Evolutionary conservation across 163 green algal species (phyloP).

Genomic region (Scenedesmus sp.): DNA sequence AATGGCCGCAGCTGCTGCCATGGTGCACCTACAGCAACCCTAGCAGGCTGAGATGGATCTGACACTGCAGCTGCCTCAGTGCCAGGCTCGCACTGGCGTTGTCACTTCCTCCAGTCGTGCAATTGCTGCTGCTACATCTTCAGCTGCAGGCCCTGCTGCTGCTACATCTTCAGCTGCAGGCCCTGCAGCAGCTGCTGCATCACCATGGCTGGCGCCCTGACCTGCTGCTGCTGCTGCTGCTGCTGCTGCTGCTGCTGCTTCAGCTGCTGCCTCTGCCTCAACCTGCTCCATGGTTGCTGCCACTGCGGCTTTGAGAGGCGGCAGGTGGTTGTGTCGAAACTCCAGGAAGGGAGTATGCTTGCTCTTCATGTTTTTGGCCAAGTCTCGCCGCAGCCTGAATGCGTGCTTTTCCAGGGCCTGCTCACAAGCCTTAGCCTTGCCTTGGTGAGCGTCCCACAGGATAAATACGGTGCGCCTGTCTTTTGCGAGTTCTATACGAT

Average conservation of each 20-base stretch:
- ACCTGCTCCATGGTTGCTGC: slow-evolving; percentile 30
- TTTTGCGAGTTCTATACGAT: slow-evolving; percentile 19
- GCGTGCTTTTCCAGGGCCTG: slow-evolving; percentile 34
- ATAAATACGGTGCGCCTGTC: slow-evolving; percentile 39
- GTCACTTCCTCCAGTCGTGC: not conserved
- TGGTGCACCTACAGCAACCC: not conserved
- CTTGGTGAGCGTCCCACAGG: slow-evolving; percentile 39
- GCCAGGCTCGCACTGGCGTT: not conserved
- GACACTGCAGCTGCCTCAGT: not conserved
- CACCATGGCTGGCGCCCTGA: not conserved
- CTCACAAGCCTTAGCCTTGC: not conserved
- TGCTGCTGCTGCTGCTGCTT: slow-evolving; percentile 6
- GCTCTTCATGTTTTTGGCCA: slow-evolving; percentile 31
- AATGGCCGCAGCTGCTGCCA: not conserved
- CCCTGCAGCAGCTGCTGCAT: not conserved
- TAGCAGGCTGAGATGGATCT: not conserved
- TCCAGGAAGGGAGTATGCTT: slow-evolving; percentile 46
- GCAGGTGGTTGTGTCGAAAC: slow-evolving; percentile 46
- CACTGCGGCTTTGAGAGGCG: slow-evolving; percentile 22
- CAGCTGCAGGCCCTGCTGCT: slow-evolving; percentile 6
- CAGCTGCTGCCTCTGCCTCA: slow-evolving; percentile 12
- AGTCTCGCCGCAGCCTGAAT: slow-evolving; percentile 34
- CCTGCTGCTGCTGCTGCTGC: not conserved
- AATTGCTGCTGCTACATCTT: not conserved
- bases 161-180: not conserved